Evolutionary conservation across 345 rosid species (phyloP).

Genomic region (Gossypium raimondii): DNA sequence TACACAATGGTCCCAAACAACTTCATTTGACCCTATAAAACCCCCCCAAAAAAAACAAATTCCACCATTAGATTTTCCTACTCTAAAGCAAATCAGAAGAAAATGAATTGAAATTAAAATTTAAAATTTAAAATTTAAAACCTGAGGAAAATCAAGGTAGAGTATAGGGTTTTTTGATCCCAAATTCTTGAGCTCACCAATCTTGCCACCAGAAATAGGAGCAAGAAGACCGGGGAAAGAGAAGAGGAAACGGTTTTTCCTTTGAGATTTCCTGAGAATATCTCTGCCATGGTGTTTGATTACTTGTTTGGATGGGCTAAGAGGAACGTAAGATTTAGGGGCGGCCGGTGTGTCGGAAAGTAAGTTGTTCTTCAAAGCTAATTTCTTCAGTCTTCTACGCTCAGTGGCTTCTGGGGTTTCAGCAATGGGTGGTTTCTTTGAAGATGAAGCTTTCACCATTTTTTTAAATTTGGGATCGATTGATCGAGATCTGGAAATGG

Average conservation of each 20-base stretch:
- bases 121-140: not conserved
- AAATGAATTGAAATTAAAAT: not conserved
- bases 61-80: not conserved
- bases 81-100: not conserved
- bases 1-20: constrained; percentile 73
- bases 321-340: constrained; percentile 31
- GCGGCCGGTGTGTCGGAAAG: constrained; percentile 48
- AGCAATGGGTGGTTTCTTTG: constrained; percentile 26
- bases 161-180: constrained; percentile 83
- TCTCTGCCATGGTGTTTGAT: constrained; percentile 77
- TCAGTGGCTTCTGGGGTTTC: constrained; percentile 39
- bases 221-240: constrained; percentile 75
- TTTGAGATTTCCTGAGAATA: constrained; percentile 69
- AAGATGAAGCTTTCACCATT: constrained; percentile 35
- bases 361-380: constrained; percentile 39
- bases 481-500: not conserved
- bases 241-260: constrained; percentile 68
- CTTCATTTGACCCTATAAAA: constrained; percentile 80
- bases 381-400: constrained; percentile 49
- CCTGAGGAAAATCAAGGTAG: constrained; percentile 77
- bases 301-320: constrained; percentile 54
- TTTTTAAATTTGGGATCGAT: not conserved
- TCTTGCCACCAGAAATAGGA: constrained; percentile 65
- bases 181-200: constrained; percentile 75
- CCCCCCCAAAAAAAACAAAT: not conserved